phyloP scores from a whole-genome alignment of 768 basidiomycete species.

The Lentinula edodes region DNA sequence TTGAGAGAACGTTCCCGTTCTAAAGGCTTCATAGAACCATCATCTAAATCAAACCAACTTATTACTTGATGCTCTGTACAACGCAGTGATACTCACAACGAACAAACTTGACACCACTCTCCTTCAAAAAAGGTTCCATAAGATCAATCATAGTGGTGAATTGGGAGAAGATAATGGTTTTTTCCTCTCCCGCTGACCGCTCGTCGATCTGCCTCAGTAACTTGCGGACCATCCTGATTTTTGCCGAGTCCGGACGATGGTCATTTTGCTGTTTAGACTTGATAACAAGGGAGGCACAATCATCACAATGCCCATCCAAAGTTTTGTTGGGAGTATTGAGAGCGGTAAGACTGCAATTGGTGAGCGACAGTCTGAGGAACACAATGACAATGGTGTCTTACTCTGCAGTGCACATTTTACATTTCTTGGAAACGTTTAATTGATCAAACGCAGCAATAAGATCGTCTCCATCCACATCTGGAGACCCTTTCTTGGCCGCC shows the following conservation, averaged over 20 bases:
- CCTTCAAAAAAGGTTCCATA: slow-evolving; percentile 77
- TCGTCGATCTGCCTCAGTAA: slow-evolving; percentile 62
- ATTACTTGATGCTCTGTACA: not conserved
- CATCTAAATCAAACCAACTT: slow-evolving; percentile 46
- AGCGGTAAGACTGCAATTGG: slow-evolving; percentile 27
- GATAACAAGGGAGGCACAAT: slow-evolving; percentile 51
- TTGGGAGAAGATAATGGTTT: slow-evolving; percentile 96
- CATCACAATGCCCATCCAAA: slow-evolving; percentile 46
- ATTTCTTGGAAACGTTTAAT: slow-evolving; percentile 66
- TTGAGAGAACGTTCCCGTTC: slow-evolving; percentile 73
- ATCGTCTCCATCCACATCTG: slow-evolving; percentile 41
- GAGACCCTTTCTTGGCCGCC: slow-evolving; percentile 32
- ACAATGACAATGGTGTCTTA: slow-evolving; percentile 29
- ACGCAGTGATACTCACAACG: slow-evolving; percentile 63
- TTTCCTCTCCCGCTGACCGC: slow-evolving; percentile 52
- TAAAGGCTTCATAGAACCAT: slow-evolving; percentile 77
- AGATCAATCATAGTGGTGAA: slow-evolving; percentile 86
- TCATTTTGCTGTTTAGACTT: slow-evolving; percentile 41
- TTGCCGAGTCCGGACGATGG: slow-evolving; percentile 73
- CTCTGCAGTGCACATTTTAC: slow-evolving; percentile 72
- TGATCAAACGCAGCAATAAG: slow-evolving; percentile 69
- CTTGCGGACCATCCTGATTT: slow-evolving; percentile 78
- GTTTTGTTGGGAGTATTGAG: slow-evolving; percentile 31
- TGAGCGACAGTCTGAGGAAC: not conserved
- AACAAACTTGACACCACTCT: slow-evolving; percentile 64